Conservation (phyloP, 2,329 filamentous ascomycete genomes). For the Paecilomyces sp. region DNA sequence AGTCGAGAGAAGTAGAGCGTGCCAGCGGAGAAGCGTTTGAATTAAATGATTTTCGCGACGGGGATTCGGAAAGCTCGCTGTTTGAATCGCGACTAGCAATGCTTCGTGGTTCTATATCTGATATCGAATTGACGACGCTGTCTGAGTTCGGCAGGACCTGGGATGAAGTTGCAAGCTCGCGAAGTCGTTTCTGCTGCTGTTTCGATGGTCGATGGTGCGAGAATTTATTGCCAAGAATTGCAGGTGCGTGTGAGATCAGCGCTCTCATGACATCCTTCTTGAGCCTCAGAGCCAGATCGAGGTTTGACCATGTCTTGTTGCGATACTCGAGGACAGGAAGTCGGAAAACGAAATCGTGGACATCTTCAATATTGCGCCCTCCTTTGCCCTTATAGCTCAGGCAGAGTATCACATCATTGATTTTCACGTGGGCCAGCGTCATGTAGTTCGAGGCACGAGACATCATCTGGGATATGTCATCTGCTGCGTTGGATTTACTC, state of each 20-base stretch:
- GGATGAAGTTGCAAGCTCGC: constrained; percentile 75
- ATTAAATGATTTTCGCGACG: constrained; percentile 27
- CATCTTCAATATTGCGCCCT: constrained; percentile 90
- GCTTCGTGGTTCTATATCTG: constrained; percentile 22
- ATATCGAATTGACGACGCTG: constrained; percentile 16
- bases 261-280: constrained; percentile 94
- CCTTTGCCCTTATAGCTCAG: constrained; percentile 95
- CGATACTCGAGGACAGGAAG: constrained; percentile 91
- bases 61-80: constrained; percentile 29
- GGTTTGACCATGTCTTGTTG: constrained; percentile 98
- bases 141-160: constrained; percentile 50
- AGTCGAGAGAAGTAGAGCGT: constrained; percentile 26
- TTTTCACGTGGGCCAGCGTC: constrained; percentile 92
- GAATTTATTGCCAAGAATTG: constrained; percentile 97
- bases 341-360: constrained; percentile 95
- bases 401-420: constrained; percentile 90
- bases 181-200: constrained; percentile 68
- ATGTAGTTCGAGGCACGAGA: constrained; percentile 91
- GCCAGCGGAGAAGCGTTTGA: constrained; percentile 30
- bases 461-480: constrained; percentile 97
- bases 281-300: constrained; percentile 83
- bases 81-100: constrained; percentile 31
- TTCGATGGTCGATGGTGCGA: constrained; percentile 77
- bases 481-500: constrained; percentile 58
- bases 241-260: constrained; percentile 88